phyloP scores from a whole-genome alignment of 306 rosid genomes.

The Ormosia emarginata region DNA sequence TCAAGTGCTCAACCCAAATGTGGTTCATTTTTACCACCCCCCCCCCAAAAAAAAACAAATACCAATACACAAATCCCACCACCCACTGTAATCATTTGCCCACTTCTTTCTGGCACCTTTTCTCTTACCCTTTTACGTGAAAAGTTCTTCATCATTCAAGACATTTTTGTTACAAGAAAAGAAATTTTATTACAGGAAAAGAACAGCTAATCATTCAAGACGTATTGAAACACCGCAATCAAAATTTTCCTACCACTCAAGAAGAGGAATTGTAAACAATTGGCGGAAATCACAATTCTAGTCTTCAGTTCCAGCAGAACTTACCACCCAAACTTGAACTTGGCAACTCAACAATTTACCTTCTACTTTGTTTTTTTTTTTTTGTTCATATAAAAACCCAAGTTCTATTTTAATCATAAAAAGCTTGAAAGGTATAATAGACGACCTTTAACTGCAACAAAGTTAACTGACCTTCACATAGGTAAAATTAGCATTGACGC shows the following conservation, averaged over 20 bases:
- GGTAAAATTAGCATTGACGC: constrained; percentile 72
- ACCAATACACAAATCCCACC: neutral
- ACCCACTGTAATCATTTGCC: neutral
- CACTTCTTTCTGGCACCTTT: neutral
- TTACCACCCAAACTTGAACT: neutral
- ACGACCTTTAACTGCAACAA: neutral
- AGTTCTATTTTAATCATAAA: too few species aligned
- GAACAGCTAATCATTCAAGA: neutral
- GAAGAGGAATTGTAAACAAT: neutral
- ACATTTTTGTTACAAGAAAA: neutral
- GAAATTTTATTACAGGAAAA: neutral
- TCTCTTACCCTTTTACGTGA: neutral
- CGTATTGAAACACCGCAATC: neutral
- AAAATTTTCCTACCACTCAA: neutral
- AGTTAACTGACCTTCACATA: constrained; percentile 80
- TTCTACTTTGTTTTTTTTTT: neutral
- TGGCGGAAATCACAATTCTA: too few species aligned
- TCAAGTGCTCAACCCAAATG: neutral
- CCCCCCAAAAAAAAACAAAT: neutral
- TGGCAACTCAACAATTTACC: neutral
- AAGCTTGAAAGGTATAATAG: too few species aligned
- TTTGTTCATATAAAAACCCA: neutral
- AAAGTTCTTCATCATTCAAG: neutral
- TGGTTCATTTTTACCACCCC: neutral
- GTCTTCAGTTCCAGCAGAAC: too few species aligned